phyloP scores from a whole-genome alignment of 345 rosid species.

The Eucalyptus pumila region DNA sequence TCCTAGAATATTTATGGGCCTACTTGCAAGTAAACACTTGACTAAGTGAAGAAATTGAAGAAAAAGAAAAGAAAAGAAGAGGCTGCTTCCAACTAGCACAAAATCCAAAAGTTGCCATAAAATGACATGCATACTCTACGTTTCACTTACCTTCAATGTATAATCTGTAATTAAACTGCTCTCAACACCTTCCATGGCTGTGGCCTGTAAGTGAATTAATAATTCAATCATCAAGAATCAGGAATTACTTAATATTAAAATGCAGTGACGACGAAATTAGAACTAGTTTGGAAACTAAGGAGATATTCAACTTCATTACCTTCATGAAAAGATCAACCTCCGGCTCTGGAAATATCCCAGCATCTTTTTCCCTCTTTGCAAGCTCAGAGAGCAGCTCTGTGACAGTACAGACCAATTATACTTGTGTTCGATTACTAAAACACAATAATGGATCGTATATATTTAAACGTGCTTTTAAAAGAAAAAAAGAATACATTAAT shows the following conservation, averaged over 20 bases:
- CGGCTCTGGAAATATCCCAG: slow-evolving; percentile 72
- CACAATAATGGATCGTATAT: neutral
- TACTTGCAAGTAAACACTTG: neutral
- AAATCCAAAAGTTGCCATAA: neutral
- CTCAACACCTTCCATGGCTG: slow-evolving; percentile 57
- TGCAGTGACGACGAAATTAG: neutral
- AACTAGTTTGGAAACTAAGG: neutral
- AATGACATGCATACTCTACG: neutral
- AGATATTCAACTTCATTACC: slow-evolving; percentile 12
- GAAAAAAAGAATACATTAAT: neutral
- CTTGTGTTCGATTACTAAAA: neutral
- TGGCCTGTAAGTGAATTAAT: slow-evolving; percentile 31
- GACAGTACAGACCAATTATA: neutral
- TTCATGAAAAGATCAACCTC: slow-evolving; percentile 92
- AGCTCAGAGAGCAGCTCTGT: slow-evolving; percentile 65
- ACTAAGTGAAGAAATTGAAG: neutral
- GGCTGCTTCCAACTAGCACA: neutral
- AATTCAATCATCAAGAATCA: neutral
- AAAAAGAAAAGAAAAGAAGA: neutral
- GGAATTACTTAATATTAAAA: neutral
- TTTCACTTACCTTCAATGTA: slow-evolving; percentile 57
- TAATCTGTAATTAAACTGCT: slow-evolving; percentile 86
- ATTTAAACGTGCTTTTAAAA: neutral
- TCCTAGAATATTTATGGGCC: neutral
- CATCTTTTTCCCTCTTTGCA: slow-evolving; percentile 69